phyloP scores from a whole-genome alignment of 495 filamentous ascomycete genomes.

The Trichoderma asperelloides region DNA sequence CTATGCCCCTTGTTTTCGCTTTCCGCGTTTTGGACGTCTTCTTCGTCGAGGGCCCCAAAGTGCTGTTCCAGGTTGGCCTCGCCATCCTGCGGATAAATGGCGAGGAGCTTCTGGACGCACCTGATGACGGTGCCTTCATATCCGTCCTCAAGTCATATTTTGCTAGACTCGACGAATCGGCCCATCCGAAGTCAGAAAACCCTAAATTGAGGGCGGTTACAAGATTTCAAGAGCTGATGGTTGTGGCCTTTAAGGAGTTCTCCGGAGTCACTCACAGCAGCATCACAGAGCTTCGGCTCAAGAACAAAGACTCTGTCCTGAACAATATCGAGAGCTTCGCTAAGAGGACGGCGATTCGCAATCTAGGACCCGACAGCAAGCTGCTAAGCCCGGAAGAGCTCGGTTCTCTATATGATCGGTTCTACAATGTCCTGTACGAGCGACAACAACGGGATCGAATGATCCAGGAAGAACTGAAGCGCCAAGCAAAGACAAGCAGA shows the following conservation, averaged over 20 bases:
- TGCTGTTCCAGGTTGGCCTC: slow-evolving; percentile 90
- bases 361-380: slow-evolving; percentile 93
- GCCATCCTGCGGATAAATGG: slow-evolving; percentile 97
- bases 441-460: slow-evolving; percentile 73
- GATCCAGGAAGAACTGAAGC: slow-evolving; percentile 64
- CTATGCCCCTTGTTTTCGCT: slow-evolving; percentile 95
- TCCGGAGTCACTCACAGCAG: slow-evolving; percentile 88
- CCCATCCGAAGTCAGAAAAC: slow-evolving; percentile 90
- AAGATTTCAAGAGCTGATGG: slow-evolving; percentile 95
- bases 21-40: slow-evolving; percentile 96
- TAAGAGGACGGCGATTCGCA: slow-evolving; percentile 90
- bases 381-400: slow-evolving; percentile 76
- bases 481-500: slow-evolving; percentile 50
- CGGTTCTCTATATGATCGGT: slow-evolving; percentile 82
- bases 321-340: slow-evolving; percentile 95
- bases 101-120: slow-evolving; percentile 90
- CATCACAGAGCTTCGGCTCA: slow-evolving; percentile 77
- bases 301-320: slow-evolving; percentile 85
- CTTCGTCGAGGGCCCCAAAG: slow-evolving; percentile 95
- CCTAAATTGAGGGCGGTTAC: slow-evolving; percentile 88
- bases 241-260: slow-evolving; percentile 97
- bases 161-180: slow-evolving; percentile 83
- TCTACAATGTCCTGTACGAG: slow-evolving; percentile 85
- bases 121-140: slow-evolving; percentile 94
- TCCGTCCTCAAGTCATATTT: slow-evolving; percentile 94